phyloP scores from a whole-genome alignment of 2,329 filamentous ascomycete species.

The Penicillium paneum region DNA sequence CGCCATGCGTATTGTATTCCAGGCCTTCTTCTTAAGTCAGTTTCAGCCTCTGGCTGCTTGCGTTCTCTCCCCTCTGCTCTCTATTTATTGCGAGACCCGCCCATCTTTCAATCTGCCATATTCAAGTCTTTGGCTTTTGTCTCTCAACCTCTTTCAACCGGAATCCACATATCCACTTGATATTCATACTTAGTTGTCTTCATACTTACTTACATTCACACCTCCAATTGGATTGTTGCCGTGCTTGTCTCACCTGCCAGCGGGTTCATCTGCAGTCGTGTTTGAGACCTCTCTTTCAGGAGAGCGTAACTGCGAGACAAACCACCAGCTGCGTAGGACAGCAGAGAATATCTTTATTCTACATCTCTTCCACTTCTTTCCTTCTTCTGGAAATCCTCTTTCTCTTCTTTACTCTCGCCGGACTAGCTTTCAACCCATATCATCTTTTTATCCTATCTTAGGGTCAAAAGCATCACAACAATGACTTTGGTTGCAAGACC shows the following conservation, averaged over 20 bases:
- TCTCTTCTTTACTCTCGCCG: conserved; percentile 10
- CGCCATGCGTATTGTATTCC: conserved; percentile 16
- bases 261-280: conserved; percentile 12
- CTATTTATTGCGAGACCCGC: conserved; percentile 12
- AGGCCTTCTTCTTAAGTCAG: conserved; percentile 20
- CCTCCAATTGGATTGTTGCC: conserved; percentile 17
- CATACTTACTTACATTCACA: neutral
- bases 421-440: neutral
- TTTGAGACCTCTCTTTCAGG: conserved; percentile 20
- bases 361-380: conserved; percentile 22
- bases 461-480: neutral
- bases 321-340: conserved; percentile 8
- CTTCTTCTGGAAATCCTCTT: conserved; percentile 19
- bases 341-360: conserved; percentile 15
- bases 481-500: conserved; percentile 15
- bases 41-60: conserved; percentile 25
- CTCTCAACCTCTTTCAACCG: neutral
- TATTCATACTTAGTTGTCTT: conserved; percentile 8
- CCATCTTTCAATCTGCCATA: conserved; percentile 8
- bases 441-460: conserved; percentile 8
- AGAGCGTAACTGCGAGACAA: conserved; percentile 11
- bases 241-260: conserved; percentile 17
- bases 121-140: conserved; percentile 6
- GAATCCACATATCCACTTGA: neutral
- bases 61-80: conserved; percentile 9